A percentile compares a stretch with the other conserved stretches of the same genome.
These are phyloP conservation scores for Triglochin maritima DNA, from an alignment of 106 monocot species.

Conservation along the genomic window DNA sequence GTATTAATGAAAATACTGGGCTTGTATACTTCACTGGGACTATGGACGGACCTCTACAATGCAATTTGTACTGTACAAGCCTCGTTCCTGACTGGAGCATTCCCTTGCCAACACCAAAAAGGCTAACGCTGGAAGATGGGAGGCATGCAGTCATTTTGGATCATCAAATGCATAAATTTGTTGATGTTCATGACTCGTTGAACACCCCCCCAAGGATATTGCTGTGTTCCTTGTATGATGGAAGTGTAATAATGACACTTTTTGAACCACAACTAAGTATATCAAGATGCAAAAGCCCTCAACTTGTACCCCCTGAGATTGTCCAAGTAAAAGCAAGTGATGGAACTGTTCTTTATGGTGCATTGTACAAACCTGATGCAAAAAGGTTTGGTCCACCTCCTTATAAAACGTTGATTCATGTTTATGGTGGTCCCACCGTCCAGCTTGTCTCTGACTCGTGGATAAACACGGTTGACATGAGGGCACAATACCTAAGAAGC, in stretches of 20 bases:
- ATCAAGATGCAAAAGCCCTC: constrained; percentile 34
- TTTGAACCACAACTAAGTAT: constrained; percentile 56
- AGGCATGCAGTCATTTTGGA: constrained; percentile 80
- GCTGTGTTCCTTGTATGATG: constrained; percentile 73
- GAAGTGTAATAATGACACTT: constrained; percentile 58
- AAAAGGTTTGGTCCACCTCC: constrained; percentile 88
- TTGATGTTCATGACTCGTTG: constrained; percentile 85
- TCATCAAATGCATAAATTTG: constrained; percentile 80
- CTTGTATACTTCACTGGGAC: constrained; percentile 86
- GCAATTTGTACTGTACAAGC: constrained; percentile 53
- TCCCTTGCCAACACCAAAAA: constrained; percentile 55
- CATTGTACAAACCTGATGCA: constrained; percentile 70
- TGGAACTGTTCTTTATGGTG: constrained; percentile 70
- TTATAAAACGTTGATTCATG: constrained; percentile 74
- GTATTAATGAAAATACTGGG: constrained; percentile 80
- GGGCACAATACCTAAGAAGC: constrained; percentile 80
- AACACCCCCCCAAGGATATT: constrained; percentile 53
- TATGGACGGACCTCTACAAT: constrained; percentile 69
- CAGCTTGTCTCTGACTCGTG: constrained; percentile 82
- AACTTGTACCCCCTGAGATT: constrained; percentile 62
- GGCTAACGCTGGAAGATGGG: constrained; percentile 70
- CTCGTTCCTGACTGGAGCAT: constrained; percentile 65
- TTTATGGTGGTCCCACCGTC: constrained; percentile 89
- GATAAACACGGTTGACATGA: constrained; percentile 94
- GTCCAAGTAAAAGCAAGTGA: constrained; percentile 51